Evolutionary conservation across 176 grass and related monocot genomes (phyloP).

Genomic region (Carex parvula): DNA sequence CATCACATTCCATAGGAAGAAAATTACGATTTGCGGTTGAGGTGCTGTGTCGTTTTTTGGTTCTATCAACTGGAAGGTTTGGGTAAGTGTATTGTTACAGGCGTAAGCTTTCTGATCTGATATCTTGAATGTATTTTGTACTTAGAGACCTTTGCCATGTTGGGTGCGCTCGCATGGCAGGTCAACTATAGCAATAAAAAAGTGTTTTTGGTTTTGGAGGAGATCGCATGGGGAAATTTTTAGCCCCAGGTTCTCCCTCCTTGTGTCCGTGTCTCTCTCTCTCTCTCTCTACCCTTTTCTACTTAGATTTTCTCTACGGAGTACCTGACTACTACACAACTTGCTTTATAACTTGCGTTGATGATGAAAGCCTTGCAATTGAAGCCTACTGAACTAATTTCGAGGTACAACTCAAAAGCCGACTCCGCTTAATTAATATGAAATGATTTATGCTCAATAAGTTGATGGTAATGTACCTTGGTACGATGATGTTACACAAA

Average conservation of each 20-base stretch:
- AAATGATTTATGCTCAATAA: too few relatives aligned
- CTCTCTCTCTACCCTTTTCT: slow-evolving; percentile 5
- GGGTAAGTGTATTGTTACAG: background rate
- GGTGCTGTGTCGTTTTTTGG: background rate
- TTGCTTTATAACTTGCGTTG: background rate
- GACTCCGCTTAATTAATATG: background rate
- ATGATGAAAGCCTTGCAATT: background rate
- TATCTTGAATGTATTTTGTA: slow-evolving; percentile 18
- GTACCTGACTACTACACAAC: background rate
- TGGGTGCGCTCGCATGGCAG: slow-evolving; percentile 36
- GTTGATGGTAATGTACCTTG: too few relatives aligned
- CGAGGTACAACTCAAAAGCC: background rate
- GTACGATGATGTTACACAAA: too few relatives aligned
- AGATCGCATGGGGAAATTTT: slow-evolving; percentile 29
- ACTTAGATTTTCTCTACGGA: background rate
- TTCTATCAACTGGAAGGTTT: background rate
- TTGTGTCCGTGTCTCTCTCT: background rate
- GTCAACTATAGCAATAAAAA: slow-evolving; percentile 23
- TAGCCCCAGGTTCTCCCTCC: slow-evolving; percentile 26
- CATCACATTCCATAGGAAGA: background rate
- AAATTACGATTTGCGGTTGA: background rate
- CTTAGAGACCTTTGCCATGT: slow-evolving; percentile 31
- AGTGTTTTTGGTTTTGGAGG: slow-evolving; percentile 11
- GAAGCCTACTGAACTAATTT: background rate
- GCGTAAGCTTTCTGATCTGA: slow-evolving; percentile 22